Base-by-base conservation (phyloP, 2,329 filamentous ascomycete species). In the Exophiala calicioides region DNA sequence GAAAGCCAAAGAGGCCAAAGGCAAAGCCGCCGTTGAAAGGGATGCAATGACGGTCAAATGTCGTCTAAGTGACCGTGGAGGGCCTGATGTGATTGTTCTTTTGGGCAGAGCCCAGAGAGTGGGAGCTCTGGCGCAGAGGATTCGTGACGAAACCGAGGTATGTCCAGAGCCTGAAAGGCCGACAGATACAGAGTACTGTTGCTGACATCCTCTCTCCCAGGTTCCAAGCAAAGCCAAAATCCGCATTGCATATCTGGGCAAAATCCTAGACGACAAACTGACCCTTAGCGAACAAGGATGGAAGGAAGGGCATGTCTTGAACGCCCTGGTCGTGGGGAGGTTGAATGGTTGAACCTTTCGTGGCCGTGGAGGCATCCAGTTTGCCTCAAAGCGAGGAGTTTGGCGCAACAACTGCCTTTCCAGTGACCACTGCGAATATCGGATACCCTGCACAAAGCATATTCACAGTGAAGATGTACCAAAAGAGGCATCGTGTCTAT, bases 171-270 rank as follows among this genome's bases (percentile, higher is more conserved):
- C 47, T 43, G 36, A 18, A 10, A 10, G 20, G 27, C 31, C 27
- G 21, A 15, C 15, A 39, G 19, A 39, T 41, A 57, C 35, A 56
- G 41, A 7, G n/a, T 20, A 10, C 13, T 16, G 12, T 29, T 13
- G 21, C 44, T 48, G 16, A 50, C 38, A n/a, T 37, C 20, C 5
- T 10, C n/a, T 30, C 15, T 7, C 24, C 5, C 57, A 86, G 85
- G 70, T 90, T 23, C 66, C 76, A 2, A 63, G 72, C 5, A 72
- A 71, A 33, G 81, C 80, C 52, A 78, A 75, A 36, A 73, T 95
- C 39, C 81, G 81, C 43, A 78, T 95, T 49, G 84, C 82, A 15
- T 94, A 95, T 65, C 77, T 93, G 67, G 90, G 90, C 57, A 88
- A 83, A 63, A 80, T 90, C 39, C 76, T 95, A 34, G 82, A 83